Evolutionary conservation across 2,329 filamentous ascomycete genomes (phyloP).

Genomic region (Hypoxylon sp.): DNA sequence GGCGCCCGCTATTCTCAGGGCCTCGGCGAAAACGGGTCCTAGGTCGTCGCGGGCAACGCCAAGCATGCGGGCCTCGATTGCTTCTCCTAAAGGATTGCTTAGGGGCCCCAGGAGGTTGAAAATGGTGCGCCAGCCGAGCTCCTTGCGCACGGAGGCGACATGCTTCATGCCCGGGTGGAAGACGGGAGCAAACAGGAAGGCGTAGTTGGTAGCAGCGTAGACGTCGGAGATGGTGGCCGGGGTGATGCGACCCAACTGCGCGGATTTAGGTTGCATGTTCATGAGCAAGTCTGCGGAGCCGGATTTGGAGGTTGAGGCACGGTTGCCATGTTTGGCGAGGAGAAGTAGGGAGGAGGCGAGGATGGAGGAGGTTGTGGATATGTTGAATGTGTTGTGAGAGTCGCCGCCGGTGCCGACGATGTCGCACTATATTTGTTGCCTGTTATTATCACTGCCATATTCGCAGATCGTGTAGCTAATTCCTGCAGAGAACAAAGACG

Average conservation of each 20-base stretch:
- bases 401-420: slow-evolving; percentile 98
- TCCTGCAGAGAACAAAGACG: background rate
- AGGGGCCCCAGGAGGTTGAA: slow-evolving; percentile 97
- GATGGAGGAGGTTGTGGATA: slow-evolving; percentile 95
- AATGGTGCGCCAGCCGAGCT: slow-evolving; percentile 94
- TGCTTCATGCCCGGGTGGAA: slow-evolving; percentile 97
- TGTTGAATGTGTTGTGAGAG: slow-evolving; percentile 97
- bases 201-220: slow-evolving; percentile 88
- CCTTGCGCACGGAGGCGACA: slow-evolving; percentile 85
- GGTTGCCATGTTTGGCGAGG: slow-evolving; percentile 95
- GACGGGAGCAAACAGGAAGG: slow-evolving; percentile 93
- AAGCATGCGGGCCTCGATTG: slow-evolving; percentile 90
- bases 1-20: slow-evolving; percentile 79
- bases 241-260: slow-evolving; percentile 79
- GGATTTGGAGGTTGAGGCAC: slow-evolving; percentile 93
- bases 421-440: slow-evolving; percentile 70
- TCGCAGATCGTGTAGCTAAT: background rate
- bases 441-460: background rate
- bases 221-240: slow-evolving; percentile 78
- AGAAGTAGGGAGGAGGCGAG: slow-evolving; percentile 87
- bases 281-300: slow-evolving; percentile 93
- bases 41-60: slow-evolving; percentile 91
- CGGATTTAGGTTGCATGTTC: slow-evolving; percentile 77
- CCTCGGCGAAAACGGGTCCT: slow-evolving; percentile 89
- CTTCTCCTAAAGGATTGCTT: slow-evolving; percentile 87